Conservation (phyloP, 208 protist genomes). For the Porcisia deanei region DNA sequence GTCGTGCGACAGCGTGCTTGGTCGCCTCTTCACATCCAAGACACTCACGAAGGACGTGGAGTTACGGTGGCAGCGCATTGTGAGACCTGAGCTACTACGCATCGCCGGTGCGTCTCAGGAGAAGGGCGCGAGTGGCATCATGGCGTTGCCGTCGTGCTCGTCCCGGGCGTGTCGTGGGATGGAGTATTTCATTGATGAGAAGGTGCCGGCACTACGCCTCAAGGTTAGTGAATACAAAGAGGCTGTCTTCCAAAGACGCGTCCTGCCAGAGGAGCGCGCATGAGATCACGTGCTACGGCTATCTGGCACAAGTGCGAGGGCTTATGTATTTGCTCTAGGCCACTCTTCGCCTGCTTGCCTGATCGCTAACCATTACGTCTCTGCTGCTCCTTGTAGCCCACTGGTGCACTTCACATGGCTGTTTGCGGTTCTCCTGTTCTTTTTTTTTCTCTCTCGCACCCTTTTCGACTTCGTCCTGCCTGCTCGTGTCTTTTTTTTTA, state of each 20-base stretch:
- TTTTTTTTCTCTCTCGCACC: neutral
- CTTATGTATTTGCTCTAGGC: neutral
- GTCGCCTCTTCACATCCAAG: slow-evolving; percentile 41
- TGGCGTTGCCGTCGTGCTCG: slow-evolving; percentile 44
- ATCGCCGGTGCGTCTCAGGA: slow-evolving; percentile 17
- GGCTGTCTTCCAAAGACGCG: slow-evolving; percentile 6
- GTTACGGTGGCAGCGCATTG: slow-evolving; percentile 54
- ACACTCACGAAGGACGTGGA: slow-evolving; percentile 51
- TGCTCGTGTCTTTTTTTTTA: too few species aligned
- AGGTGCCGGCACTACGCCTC: slow-evolving; percentile 49
- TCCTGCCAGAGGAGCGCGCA: neutral
- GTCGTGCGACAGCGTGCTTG: slow-evolving; percentile 41
- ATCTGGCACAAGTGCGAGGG: neutral
- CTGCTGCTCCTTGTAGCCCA: neutral
- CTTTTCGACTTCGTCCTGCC: too few species aligned
- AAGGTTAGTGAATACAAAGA: slow-evolving; percentile 51
- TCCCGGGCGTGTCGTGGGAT: slow-evolving; percentile 38
- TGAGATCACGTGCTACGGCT: neutral
- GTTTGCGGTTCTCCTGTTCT: neutral
- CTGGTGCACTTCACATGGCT: neutral
- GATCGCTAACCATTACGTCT: neutral
- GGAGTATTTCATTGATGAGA: slow-evolving; percentile 30
- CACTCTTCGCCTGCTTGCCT: neutral
- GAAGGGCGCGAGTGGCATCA: slow-evolving; percentile 32
- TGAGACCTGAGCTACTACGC: slow-evolving; percentile 55